Evolutionary conservation across 2,329 filamentous ascomycete genomes (phyloP).

Genomic region (Fusarium marasasianum): DNA sequence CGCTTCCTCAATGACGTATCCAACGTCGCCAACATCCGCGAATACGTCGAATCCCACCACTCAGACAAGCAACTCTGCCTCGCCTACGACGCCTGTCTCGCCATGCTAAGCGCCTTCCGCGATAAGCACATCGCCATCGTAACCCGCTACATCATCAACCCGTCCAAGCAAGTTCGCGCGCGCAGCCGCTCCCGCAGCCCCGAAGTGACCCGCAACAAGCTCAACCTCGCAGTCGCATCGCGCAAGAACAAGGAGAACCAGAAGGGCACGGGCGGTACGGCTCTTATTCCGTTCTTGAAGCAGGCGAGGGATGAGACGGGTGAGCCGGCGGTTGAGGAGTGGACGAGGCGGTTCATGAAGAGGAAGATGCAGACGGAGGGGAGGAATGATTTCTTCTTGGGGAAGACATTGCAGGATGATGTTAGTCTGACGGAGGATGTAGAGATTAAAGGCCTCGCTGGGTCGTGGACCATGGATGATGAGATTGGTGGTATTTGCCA

Average conservation of each 20-base stretch:
- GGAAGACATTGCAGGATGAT: constrained; percentile 58
- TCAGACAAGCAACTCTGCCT: constrained; percentile 74
- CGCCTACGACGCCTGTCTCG: constrained; percentile 91
- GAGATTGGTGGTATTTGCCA: constrained; percentile 72
- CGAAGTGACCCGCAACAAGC: constrained; percentile 56
- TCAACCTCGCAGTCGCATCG: constrained; percentile 72
- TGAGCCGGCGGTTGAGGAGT: constrained; percentile 81
- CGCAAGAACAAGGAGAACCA: constrained; percentile 66
- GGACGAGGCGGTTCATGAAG: constrained; percentile 68
- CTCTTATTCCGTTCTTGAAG: constrained; percentile 94
- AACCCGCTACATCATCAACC: constrained; percentile 92
- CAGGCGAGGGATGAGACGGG: constrained; percentile 96
- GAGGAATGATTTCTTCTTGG: constrained; percentile 66
- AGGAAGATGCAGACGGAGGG: constrained; percentile 60
- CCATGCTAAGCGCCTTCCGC: constrained; percentile 73
- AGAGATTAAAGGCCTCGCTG: constrained; percentile 75
- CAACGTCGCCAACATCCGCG: constrained; percentile 84
- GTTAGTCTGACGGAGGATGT: constrained; percentile 55
- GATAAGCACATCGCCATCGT: constrained; percentile 98
- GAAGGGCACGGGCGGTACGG: constrained; percentile 91
- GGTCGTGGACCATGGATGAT: constrained; percentile 89
- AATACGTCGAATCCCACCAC: constrained; percentile 74
- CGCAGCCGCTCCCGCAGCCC: constrained; percentile 69
- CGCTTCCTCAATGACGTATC: constrained; percentile 86
- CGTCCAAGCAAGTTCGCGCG: constrained; percentile 78